phyloP scores from a whole-genome alignment of 768 basidiomycete genomes.

The Tricholoma terreum region DNA sequence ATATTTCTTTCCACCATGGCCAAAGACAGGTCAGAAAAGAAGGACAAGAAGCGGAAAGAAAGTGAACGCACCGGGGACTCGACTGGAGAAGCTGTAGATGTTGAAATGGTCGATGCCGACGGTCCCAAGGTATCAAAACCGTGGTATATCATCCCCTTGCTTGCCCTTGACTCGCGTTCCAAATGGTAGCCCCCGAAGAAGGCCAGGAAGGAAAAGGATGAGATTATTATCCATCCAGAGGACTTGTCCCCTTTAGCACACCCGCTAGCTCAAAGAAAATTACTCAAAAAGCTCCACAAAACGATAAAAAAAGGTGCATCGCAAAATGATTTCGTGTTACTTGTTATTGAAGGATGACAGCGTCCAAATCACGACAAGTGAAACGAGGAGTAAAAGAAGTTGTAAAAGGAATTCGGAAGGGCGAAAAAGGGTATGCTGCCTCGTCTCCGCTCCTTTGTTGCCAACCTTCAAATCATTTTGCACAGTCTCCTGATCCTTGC shows the following conservation, averaged over 20 bases:
- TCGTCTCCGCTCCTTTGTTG: background rate
- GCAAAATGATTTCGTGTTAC: background rate
- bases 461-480: background rate
- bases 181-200: slow-evolving; percentile 50
- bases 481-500: slow-evolving; percentile 85
- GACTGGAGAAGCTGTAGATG: slow-evolving; percentile 33
- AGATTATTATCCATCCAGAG: slow-evolving; percentile 64
- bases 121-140: slow-evolving; percentile 26
- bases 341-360: slow-evolving; percentile 35
- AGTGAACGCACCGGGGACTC: slow-evolving; percentile 37
- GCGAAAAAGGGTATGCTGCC: slow-evolving; percentile 83
- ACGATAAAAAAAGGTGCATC: slow-evolving; percentile 83
- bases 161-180: slow-evolving; percentile 1
- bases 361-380: slow-evolving; percentile 91
- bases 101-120: slow-evolving; percentile 43
- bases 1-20: slow-evolving; percentile 38
- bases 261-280: slow-evolving; percentile 90
- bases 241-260: slow-evolving; percentile 93
- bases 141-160: slow-evolving; percentile 5
- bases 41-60: slow-evolving; percentile 65
- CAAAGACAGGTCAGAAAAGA: slow-evolving; percentile 77
- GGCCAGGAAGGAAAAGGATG: slow-evolving; percentile 61
- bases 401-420: slow-evolving; percentile 95
- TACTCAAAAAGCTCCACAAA: slow-evolving; percentile 92
- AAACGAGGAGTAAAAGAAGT: slow-evolving; percentile 99